Evolutionary conservation across 805 yeast species (phyloP), one percentile per base, ranked within the genome.

Genomic region (Starmerella tilneyi): DNA sequence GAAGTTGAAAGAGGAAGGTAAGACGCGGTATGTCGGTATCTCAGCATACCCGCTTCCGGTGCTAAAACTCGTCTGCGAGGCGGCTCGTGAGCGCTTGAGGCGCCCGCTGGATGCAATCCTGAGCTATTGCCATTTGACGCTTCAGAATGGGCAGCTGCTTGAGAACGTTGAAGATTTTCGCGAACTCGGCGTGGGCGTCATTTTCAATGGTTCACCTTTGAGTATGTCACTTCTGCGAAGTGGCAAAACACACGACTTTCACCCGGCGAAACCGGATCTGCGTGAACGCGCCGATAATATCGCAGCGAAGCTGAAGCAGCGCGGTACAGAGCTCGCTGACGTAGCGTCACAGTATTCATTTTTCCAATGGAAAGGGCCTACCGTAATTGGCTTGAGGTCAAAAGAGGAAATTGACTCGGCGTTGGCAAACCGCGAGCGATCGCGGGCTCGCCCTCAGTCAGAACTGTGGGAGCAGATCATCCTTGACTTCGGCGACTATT

Each of bases 1-100:
- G 54, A 62, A 60, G 39, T 63, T 88, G 54, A 82, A 84, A 41
- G 43, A 68, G 5, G 76, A 75, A 51, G 94, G 94, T 0, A 30
- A 72, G 2, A 71, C 84, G 39, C 67, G 61, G 29, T 68, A 78
- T 52, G 71, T 88, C 49, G 96, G 97, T 9, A 64, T 85, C 29
- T 78, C 92, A 13, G 96, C 96, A 0, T 86, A 84, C 57, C 96
- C 96, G 0, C 78, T 89, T 20, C 76, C 76, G 16, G 78, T 74
- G 48, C 64, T 88, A 39, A 72, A 73, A 47, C n/a, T 7, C 9
- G 40, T 36, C 5, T 13, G 16, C 13, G 52, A 71, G 22, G 67
- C 83, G 13, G 77, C 84, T 2, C 45, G 59, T 4, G 19, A 26
- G 22, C 63, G 58, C 15, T 56, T 64, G 0, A 74, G 79, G 41